Conservation (phyloP, 495 filamentous ascomycete genomes). For the Daldinia caldariorum region DNA sequence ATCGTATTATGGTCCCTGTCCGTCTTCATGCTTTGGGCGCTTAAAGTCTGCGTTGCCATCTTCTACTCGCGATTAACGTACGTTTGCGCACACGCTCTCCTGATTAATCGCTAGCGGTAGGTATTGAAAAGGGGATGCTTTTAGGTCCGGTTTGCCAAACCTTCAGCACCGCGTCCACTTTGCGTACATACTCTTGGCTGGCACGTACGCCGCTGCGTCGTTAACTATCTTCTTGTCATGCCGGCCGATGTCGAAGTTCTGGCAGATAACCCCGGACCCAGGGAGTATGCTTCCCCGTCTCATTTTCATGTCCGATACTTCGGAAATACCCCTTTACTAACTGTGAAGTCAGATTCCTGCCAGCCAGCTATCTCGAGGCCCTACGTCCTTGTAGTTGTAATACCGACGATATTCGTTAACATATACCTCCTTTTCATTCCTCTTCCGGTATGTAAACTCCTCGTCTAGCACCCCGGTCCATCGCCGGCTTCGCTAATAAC, state of each 20-base stretch:
- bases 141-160: too few relatives aligned
- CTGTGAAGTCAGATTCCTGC: constrained; percentile 25
- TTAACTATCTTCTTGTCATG: constrained; percentile 66
- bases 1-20: constrained; percentile 49
- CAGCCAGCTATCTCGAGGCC: constrained; percentile 47
- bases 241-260: constrained; percentile 60
- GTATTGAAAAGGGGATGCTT: too few relatives aligned
- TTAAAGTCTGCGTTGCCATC: constrained; percentile 68
- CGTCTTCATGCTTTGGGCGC: constrained; percentile 64
- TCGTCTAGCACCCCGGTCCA: background rate
- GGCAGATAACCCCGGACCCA: constrained; percentile 68
- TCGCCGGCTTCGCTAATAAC: too few relatives aligned
- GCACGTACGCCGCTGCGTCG: constrained; percentile 64
- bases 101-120: too few relatives aligned
- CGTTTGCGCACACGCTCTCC: constrained; percentile 59
- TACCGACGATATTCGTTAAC: constrained; percentile 61
- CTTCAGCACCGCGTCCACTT: too few relatives aligned
- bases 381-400: constrained; percentile 57
- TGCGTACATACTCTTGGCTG: constrained; percentile 30
- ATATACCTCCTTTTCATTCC: constrained; percentile 64
- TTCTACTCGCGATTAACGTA: constrained; percentile 70
- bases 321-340: too few relatives aligned
- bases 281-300: constrained; percentile 51
- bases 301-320: background rate
- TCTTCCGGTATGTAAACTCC: constrained; percentile 52